Conservation (phyloP, 495 filamentous ascomycete species). For the Collariella sp. region DNA sequence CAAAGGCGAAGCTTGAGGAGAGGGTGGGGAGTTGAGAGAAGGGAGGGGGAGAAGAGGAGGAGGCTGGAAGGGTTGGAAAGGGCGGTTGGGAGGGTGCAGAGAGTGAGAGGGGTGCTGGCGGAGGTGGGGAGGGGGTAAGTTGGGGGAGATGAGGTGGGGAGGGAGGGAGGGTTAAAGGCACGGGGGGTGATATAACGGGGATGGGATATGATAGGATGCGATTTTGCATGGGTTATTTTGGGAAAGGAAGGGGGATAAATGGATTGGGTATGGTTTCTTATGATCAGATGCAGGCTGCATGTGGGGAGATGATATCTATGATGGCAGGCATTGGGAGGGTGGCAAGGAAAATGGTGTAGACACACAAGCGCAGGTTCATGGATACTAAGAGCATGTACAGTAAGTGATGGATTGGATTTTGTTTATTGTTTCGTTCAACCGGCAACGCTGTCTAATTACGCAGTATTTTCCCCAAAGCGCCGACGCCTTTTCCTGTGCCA, state of each 20-base stretch:
- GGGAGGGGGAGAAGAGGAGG: constrained; percentile 62
- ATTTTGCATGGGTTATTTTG: background rate
- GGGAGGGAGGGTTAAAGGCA: background rate
- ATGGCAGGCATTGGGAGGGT: no score
- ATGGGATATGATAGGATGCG: background rate
- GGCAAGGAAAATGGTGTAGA: no score
- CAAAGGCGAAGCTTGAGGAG: constrained; percentile 70
- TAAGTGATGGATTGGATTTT: background rate
- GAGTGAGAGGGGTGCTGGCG: constrained; percentile 54
- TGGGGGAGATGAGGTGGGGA: background rate
- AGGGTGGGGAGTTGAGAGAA: constrained; percentile 56
- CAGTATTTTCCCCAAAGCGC: background rate
- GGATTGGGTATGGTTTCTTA: no score
- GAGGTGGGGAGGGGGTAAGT: constrained; percentile 9
- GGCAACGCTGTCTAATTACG: background rate
- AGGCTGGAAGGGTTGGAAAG: constrained; percentile 66
- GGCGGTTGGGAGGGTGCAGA: constrained; percentile 69
- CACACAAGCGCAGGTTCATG: no score
- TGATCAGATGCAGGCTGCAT: no score
- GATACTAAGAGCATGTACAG: no score
- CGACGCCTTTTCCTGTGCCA: background rate
- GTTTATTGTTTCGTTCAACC: background rate
- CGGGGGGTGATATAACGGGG: background rate
- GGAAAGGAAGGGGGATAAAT: no score
- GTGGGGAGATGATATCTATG: no score